Evolutionary conservation across 2,329 filamentous ascomycete genomes (phyloP), one percentile per base, ranked within the genome.

Genomic region (Taxawa tesnikishii): DNA sequence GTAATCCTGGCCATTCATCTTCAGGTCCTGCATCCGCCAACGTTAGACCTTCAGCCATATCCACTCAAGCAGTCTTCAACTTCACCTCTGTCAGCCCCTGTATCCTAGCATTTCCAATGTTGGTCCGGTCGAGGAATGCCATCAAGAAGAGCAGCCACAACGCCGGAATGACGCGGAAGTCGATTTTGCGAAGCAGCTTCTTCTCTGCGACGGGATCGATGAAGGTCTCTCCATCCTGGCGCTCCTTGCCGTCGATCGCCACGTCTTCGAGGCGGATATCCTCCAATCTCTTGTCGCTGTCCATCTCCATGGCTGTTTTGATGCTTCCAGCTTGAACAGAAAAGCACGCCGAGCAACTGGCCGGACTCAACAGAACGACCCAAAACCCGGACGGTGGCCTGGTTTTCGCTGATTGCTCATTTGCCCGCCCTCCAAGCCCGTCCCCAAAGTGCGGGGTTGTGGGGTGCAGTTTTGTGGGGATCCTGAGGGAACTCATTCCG

Each of bases 81-180:
- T n/a, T n/a, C n/a, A n/a, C n/a, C n/a, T 4, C 14, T 13, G 47
- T 48, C 29, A 60, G 42, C 16, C 57, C 56, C 38, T 56, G 51
- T 25, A 59, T 59, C 19, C 50, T 53, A 11, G 57, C 57, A 49
- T 60, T 60, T 18, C 55, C 55, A 44, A 45, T 45, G 32, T 58
- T 56, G 12, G 49, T 56, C n/a, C 62, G 53, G 38, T 66, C 62
- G 6, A 66, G 45, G 33, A 65, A 65, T 3, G 58, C 53, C 23
- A 62, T 49, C 10, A 63, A 44, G 37, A 59, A 65, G 2, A 70
- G 45, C 4, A 65, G 33, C 34, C 55, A 61, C 7, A 70, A 46
- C 11, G 63, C 58, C 0, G 67, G 66, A 5, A 70, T 46, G 15
- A 70, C 53, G 28, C 59, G 54, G 10, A 65, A 37, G 39, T 69